Conservation (phyloP, 2,329 filamentous ascomycete species). For the Cladophialophora yegresii region DNA sequence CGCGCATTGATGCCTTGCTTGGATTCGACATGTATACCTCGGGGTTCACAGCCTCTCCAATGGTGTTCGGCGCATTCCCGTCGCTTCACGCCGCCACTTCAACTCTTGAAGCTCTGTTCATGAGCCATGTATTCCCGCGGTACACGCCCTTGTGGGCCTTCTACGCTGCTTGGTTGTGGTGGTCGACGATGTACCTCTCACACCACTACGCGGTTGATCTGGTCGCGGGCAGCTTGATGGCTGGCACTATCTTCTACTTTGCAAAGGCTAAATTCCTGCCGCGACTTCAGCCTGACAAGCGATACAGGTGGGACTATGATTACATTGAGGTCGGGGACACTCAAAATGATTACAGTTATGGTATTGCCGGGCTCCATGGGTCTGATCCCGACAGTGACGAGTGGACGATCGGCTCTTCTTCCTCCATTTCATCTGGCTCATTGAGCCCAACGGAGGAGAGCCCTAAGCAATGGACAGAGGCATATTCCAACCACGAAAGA, state of each 20-base stretch:
- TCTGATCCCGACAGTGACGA: constrained; percentile 73
- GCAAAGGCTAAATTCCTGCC: constrained; percentile 79
- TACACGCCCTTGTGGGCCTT: constrained; percentile 76
- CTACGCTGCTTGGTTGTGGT: constrained; percentile 94
- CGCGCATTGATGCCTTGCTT: constrained; percentile 84
- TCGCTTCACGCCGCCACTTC: constrained; percentile 89
- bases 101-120: constrained; percentile 85
- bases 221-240: constrained; percentile 77
- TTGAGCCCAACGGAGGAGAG: constrained; percentile 64
- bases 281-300: constrained; percentile 78
- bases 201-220: constrained; percentile 97
- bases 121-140: constrained; percentile 87
- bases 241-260: constrained; percentile 78
- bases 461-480: constrained; percentile 46
- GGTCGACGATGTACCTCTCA: constrained; percentile 97
- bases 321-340: constrained; percentile 81
- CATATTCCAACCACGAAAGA: constrained; percentile 32
- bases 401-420: constrained; percentile 86
- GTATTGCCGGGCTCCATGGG: constrained; percentile 58
- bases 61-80: constrained; percentile 94
- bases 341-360: constrained; percentile 54
- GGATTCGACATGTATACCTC: constrained; percentile 92
- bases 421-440: constrained; percentile 67
- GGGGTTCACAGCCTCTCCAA: constrained; percentile 82
- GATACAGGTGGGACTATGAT: constrained; percentile 91